These are phyloP conservation scores for Phialophora verrucosa DNA, from an alignment of 2,329 filamentous ascomycete species.

Conservation along the genomic window DNA sequence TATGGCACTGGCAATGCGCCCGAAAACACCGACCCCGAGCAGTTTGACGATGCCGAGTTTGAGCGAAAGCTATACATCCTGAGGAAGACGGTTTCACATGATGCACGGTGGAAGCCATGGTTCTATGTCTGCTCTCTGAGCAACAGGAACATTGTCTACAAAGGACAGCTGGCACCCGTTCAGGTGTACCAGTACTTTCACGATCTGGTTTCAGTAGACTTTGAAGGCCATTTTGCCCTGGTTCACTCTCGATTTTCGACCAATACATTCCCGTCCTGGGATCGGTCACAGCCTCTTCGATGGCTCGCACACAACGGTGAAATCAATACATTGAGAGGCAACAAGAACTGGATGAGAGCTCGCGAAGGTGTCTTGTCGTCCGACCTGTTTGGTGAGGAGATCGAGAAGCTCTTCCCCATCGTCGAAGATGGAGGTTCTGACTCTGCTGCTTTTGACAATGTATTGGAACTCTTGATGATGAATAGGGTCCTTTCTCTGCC, in stretches of 20 bases:
- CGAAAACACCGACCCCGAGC: slow-evolving; percentile 75
- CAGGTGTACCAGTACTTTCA: slow-evolving; percentile 99
- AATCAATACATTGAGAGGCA: slow-evolving; percentile 95
- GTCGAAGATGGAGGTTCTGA: slow-evolving; percentile 97
- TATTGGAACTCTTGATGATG: slow-evolving; percentile 89
- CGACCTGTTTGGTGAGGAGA: slow-evolving; percentile 87
- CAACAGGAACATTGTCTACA: slow-evolving; percentile 99
- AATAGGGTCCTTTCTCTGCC: slow-evolving; percentile 94
- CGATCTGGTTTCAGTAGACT: slow-evolving; percentile 94
- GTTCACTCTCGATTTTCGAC: slow-evolving; percentile 98
- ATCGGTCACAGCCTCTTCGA: slow-evolving; percentile 91
- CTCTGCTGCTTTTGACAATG: slow-evolving; percentile 96
- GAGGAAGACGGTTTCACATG: slow-evolving; percentile 91
- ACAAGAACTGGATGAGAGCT: slow-evolving; percentile 99
- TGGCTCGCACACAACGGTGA: slow-evolving; percentile 99
- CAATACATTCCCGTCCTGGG: slow-evolving; percentile 98
- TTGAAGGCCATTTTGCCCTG: slow-evolving; percentile 94
- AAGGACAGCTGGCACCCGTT: slow-evolving; percentile 90
- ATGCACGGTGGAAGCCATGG: slow-evolving; percentile 96
- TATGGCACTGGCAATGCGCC: slow-evolving; percentile 84
- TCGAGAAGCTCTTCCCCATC: slow-evolving; percentile 89
- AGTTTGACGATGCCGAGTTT: slow-evolving; percentile 84
- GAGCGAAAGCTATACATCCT: slow-evolving; percentile 93
- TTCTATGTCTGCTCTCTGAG: slow-evolving; percentile 96
- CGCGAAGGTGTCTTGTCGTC: slow-evolving; percentile 95